A percentile compares a stretch with the other conserved stretches of the same genome.
These are phyloP conservation scores for Meripilus lineatus DNA, from an alignment of 1,284 basidiomycete genomes.

Conservation along the genomic window DNA sequence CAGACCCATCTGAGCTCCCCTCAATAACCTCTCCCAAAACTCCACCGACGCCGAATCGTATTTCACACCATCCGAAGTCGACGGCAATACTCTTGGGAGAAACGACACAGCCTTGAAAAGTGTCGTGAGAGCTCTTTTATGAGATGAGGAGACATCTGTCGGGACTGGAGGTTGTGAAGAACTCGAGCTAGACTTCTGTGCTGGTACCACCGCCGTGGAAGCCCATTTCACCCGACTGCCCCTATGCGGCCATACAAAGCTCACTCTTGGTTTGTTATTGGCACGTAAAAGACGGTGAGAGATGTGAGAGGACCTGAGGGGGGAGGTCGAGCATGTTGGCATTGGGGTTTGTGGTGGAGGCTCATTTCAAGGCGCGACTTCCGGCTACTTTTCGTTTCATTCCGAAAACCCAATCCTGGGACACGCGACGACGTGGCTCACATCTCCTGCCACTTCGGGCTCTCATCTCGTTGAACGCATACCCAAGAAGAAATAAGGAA, in stretches of 20 bases:
- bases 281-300: conserved; percentile 9
- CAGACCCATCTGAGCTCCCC: conserved; percentile 31
- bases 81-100: conserved; percentile 34
- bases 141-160: conserved; percentile 8
- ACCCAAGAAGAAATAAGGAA: too few relatives aligned
- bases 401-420: too few relatives aligned
- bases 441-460: too few relatives aligned
- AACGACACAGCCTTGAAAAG: conserved; percentile 37
- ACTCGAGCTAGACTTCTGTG: conserved; percentile 7
- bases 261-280: neutral
- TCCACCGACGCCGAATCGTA: conserved; percentile 17
- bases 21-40: conserved; percentile 39
- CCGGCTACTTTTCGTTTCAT: too few relatives aligned
- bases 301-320: conserved; percentile 18
- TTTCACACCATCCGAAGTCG: conserved; percentile 1
- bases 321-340: conserved; percentile 27
- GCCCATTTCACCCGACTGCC: conserved; percentile 1
- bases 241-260: neutral
- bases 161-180: too few relatives aligned
- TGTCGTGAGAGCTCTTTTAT: conserved; percentile 23
- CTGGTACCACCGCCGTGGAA: conserved; percentile 14
- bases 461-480: too few relatives aligned
- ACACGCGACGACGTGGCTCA: too few relatives aligned
- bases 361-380: too few relatives aligned
- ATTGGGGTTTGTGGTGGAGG: conserved; percentile 21